Conservation (phyloP, 2,329 filamentous ascomycete genomes). For the Fusarium sacchari region DNA sequence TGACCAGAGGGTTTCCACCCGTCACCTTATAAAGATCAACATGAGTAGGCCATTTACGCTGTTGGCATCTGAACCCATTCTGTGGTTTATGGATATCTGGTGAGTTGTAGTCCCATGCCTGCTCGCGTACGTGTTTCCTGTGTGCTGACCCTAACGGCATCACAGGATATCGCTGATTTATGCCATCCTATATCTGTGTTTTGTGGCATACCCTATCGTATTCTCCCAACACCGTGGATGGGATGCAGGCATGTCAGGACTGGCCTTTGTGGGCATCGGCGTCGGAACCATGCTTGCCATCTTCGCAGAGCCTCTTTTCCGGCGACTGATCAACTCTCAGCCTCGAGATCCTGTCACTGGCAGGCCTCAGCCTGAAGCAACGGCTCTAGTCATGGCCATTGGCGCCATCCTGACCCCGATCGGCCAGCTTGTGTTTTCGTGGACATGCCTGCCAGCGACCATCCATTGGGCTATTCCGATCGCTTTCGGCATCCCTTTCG, state of each 20-base stretch:
- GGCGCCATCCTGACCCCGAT: slow-evolving; percentile 78
- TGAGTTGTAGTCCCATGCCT: slow-evolving; percentile 47
- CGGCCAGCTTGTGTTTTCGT: slow-evolving; percentile 87
- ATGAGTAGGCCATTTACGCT: slow-evolving; percentile 82
- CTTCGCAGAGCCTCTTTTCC: slow-evolving; percentile 74
- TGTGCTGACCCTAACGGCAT: slow-evolving; percentile 25
- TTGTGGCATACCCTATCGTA: slow-evolving; percentile 89
- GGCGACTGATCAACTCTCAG: slow-evolving; percentile 81
- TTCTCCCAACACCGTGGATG: slow-evolving; percentile 81
- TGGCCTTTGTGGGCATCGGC: slow-evolving; percentile 80
- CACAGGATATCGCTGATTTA: slow-evolving; percentile 82
- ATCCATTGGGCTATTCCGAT: slow-evolving; percentile 88
- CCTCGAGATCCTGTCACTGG: slow-evolving; percentile 79
- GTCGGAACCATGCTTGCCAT: slow-evolving; percentile 71
- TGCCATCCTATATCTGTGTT: slow-evolving; percentile 88
- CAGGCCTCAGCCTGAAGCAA: slow-evolving; percentile 79
- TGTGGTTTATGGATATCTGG: slow-evolving; percentile 76
- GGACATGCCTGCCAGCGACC: slow-evolving; percentile 80
- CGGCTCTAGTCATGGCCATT: slow-evolving; percentile 81
- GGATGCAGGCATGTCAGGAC: slow-evolving; percentile 76
- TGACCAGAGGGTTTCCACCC: slow-evolving; percentile 74
- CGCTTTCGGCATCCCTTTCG: slow-evolving; percentile 81
- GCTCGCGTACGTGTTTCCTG: background rate
- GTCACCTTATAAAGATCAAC: slow-evolving; percentile 76
- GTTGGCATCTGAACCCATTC: slow-evolving; percentile 82